Evolutionary conservation across 2,329 filamentous ascomycete species (phyloP), one percentile per base, ranked within the genome.

Genomic region (Bipolaris oryzae): DNA sequence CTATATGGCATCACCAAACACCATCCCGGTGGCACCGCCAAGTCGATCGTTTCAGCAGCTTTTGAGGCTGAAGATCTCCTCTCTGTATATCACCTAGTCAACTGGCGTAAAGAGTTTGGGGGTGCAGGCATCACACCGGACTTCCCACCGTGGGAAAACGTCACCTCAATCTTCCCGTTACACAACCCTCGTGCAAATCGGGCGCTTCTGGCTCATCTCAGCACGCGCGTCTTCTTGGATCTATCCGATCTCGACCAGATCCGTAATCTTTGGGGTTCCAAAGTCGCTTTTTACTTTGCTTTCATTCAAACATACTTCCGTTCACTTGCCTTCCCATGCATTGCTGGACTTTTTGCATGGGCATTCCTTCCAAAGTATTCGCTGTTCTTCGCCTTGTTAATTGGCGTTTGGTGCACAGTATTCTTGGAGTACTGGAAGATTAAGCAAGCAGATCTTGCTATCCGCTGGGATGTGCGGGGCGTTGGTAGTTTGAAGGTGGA

Each of bases 61-160:
- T 90, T 86, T 23, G 89, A 93, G 66, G 89, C 91, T 11, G 92
- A 96, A 77, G 84, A 91, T 42, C 82, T 95, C 37, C 85, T 91
- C 35, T 83, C 92, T 5, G 85, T 93, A 39, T 91, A 92, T 70
- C 84, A 92, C 34, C 84, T 94, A 58, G 89, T 96, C 54, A 90
- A 88, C 7, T 88, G 87, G 75, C 84, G 88, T 4, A 84, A 82
- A 61, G 85, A 87, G 59, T 87, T 94, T 54, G 91, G 91, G 41
- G 91, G 91, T 50, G 91, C 91, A 23, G 91, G 90, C 5, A 87
- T 96, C 59, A 90, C 86, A 0, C 87, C 89, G 1, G 83, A 84
- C 23, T 79, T 82, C 16, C 87, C 88, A 3, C 84, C 86, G 61
- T 95, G 91, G 90, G 85, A 88, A 69, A 81, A 88, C 54, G 86